Percentiles rank a stretch among this genome's conserved stretches.
Conservation (phyloP, 2,329 filamentous ascomycete species). For the Fusarium musae region DNA sequence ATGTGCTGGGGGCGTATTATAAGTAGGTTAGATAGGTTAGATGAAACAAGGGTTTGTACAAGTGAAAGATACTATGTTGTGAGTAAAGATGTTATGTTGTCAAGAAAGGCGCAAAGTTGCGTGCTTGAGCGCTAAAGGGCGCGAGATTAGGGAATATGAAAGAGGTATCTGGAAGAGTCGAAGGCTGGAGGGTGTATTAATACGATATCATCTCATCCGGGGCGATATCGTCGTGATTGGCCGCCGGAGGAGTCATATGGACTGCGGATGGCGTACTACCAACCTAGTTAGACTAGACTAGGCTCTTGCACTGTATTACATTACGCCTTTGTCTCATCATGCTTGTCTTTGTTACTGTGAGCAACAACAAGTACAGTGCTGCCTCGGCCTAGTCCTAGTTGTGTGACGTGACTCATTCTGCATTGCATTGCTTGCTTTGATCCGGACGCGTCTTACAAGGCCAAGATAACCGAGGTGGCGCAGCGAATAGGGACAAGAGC, state of each 20-base stretch:
- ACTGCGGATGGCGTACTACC: constrained; percentile 34
- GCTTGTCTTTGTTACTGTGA: neutral
- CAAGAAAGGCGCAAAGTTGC: constrained; percentile 43
- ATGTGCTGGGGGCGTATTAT: constrained; percentile 13
- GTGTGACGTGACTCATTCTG: constrained; percentile 36
- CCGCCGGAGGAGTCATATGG: constrained; percentile 42
- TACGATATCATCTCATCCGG: constrained; percentile 40
- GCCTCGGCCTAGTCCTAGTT: neutral
- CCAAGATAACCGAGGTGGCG: constrained; percentile 29
- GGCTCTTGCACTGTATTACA: neutral
- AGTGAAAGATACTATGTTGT: constrained; percentile 28
- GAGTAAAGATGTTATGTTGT: constrained; percentile 32
- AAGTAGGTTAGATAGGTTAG: neutral
- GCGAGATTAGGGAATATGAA: constrained; percentile 28
- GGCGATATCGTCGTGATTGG: constrained; percentile 37
- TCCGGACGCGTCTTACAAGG: constrained; percentile 24
- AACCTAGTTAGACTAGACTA: constrained; percentile 1
- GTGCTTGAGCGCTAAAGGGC: constrained; percentile 40
- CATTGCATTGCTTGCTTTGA: constrained; percentile 8
- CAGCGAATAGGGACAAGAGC: constrained; percentile 4
- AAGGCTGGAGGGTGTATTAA: constrained; percentile 31
- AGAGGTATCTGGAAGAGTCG: constrained; percentile 39
- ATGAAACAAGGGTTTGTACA: neutral
- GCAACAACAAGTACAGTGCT: neutral
- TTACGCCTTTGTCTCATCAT: constrained; percentile 5